Percentiles rank a stretch among this genome's conserved stretches.
phyloP scores from a whole-genome alignment of 1,284 basidiomycete genomes.

The Garcileccinum viscosum region DNA sequence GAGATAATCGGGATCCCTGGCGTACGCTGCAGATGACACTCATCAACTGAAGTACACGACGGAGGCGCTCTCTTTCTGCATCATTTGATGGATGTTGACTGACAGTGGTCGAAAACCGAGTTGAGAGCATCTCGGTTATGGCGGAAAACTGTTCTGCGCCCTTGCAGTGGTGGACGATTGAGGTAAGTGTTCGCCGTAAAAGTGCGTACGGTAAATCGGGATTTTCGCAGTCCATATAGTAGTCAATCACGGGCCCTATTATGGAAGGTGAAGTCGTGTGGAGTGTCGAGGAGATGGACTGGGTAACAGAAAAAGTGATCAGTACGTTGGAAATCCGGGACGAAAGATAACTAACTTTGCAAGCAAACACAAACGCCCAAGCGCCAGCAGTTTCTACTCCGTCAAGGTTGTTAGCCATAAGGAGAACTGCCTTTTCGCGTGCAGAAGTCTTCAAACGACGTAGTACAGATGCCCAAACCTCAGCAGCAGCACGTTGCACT shows the following conservation, averaged over 20 bases:
- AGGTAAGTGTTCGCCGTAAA: constrained; percentile 75
- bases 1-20: constrained; percentile 65
- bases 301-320: constrained; percentile 4
- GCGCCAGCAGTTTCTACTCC: constrained; percentile 65
- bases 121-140: constrained; percentile 61
- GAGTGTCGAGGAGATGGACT: constrained; percentile 80
- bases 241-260: constrained; percentile 59
- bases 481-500: constrained; percentile 73
- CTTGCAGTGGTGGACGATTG: constrained; percentile 82
- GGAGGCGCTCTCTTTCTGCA: constrained; percentile 35
- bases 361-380: constrained; percentile 73
- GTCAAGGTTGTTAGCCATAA: constrained; percentile 53
- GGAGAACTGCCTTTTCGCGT: constrained; percentile 55
- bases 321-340: constrained; percentile 4
- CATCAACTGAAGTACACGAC: constrained; percentile 54
- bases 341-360: constrained; percentile 59
- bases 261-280: constrained; percentile 78
- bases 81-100: constrained; percentile 19
- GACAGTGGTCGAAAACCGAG: constrained; percentile 36
- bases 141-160: constrained; percentile 66
- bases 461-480: constrained; percentile 78
- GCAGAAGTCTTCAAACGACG: constrained; percentile 63
- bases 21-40: constrained; percentile 63
- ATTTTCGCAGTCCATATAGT: constrained; percentile 53
- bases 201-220: constrained; percentile 58